phyloP scores from a whole-genome alignment of 1,284 basidiomycete species.

The Ganoderma resinaceum region DNA sequence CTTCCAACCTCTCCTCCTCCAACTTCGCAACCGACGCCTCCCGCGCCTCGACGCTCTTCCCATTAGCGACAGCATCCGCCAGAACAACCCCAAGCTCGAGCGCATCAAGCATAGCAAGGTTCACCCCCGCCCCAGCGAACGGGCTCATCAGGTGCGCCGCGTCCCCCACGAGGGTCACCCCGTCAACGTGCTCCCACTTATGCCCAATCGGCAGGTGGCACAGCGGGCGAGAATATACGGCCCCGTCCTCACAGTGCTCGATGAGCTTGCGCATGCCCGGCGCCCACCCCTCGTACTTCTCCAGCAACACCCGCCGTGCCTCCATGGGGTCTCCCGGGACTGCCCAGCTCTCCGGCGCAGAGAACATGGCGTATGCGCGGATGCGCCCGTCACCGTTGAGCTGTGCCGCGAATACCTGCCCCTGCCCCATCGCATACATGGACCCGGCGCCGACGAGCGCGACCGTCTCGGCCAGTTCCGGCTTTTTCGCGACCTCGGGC shows the following conservation, averaged over 20 bases:
- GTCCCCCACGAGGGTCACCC: constrained; percentile 8
- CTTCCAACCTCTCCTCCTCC: background rate
- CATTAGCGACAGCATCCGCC: background rate
- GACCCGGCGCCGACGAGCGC: background rate
- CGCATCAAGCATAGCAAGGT: constrained; percentile 4
- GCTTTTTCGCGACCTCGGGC: background rate
- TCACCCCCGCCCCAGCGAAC: constrained; percentile 7
- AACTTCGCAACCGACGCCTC: background rate
- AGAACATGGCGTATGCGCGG: background rate
- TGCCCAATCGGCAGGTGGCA: background rate
- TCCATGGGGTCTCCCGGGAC: background rate
- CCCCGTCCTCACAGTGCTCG: constrained; percentile 3
- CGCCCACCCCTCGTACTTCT: constrained; percentile 7
- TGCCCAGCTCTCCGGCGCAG: background rate
- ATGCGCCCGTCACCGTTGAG: constrained; percentile 9
- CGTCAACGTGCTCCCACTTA: constrained; percentile 4
- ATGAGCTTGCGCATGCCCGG: constrained; percentile 1
- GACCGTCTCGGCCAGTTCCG: constrained; percentile 2
- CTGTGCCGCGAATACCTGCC: background rate
- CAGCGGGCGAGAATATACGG: constrained; percentile 2
- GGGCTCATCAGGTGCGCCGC: constrained; percentile 11
- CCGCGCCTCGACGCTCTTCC: background rate
- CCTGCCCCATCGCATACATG: background rate
- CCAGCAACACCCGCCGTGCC: constrained; percentile 1
- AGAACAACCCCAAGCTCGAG: constrained; percentile 2